phyloP scores from a whole-genome alignment of 2,329 filamentous ascomycete genomes.

The Scedosporium dehoogii region DNA sequence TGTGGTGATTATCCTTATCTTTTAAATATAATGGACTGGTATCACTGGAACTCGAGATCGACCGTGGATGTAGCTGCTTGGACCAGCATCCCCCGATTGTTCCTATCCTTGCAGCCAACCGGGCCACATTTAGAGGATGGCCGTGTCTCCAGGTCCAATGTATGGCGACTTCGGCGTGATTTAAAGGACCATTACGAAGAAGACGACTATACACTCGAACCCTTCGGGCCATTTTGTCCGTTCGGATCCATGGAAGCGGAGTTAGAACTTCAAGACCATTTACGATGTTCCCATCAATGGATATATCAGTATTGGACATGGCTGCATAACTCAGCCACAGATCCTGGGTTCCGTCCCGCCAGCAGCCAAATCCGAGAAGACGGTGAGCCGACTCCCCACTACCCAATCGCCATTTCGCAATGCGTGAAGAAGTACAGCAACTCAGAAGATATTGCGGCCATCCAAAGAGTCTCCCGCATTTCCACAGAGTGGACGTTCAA shows the following conservation, averaged over 20 bases:
- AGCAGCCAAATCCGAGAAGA: not conserved
- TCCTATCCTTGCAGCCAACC: not conserved
- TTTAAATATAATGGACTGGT: not conserved
- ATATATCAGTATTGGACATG: not conserved
- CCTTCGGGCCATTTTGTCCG: not conserved
- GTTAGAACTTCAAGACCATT: not conserved
- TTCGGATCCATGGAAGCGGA: not conserved
- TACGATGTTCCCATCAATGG: not conserved
- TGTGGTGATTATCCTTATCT: not conserved
- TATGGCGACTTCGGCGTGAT: not conserved
- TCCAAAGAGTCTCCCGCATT: not conserved
- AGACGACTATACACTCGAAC: not conserved
- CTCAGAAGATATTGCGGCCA: not conserved
- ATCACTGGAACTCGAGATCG: not conserved
- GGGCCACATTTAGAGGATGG: not conserved
- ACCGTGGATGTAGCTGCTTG: not conserved
- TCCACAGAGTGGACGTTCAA: not conserved
- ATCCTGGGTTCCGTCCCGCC: not conserved
- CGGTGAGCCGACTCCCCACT: not conserved
- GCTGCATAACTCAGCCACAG: not conserved
- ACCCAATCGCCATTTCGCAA: not conserved
- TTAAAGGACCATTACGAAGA: not conserved
- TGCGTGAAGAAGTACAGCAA: not conserved
- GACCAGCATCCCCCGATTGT: not conserved
- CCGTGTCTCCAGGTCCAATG: not conserved